phyloP scores from a whole-genome alignment of 2,329 filamentous ascomycete species.

The Tolypocladium guangdongense region DNA sequence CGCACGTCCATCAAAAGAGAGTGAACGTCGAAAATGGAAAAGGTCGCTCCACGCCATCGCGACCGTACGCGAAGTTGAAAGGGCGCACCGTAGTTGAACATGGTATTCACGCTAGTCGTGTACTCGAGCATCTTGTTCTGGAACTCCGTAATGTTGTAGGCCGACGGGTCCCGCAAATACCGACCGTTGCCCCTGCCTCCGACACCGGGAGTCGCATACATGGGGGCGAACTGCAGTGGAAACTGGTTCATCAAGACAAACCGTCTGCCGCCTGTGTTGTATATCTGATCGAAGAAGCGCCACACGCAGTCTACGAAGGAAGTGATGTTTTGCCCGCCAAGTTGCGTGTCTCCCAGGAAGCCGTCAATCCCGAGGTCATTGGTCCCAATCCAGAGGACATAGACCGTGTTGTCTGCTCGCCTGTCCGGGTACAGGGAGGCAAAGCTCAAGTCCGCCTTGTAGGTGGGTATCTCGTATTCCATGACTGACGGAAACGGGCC shows the following conservation, averaged over 20 bases:
- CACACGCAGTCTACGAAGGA: constrained; percentile 62
- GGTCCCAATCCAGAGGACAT: constrained; percentile 70
- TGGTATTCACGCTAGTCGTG: constrained; percentile 35
- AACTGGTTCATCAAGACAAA: constrained; percentile 63
- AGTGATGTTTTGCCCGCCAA: constrained; percentile 45
- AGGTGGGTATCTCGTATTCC: constrained; percentile 50
- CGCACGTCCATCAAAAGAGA: constrained; percentile 54
- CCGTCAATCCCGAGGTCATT: constrained; percentile 62
- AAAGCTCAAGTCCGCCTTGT: constrained; percentile 35
- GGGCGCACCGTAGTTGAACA: constrained; percentile 38
- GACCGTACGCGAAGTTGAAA: constrained; percentile 30
- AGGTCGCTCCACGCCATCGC: constrained; percentile 45
- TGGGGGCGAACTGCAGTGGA: constrained; percentile 55
- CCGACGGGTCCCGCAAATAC: constrained; percentile 35
- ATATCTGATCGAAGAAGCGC: constrained; percentile 48
- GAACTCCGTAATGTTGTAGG: constrained; percentile 36
- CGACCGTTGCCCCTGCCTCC: constrained; percentile 8
- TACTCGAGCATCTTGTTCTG: constrained; percentile 34
- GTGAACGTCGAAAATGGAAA: constrained; percentile 60
- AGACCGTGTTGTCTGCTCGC: constrained; percentile 51
- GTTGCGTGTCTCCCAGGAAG: constrained; percentile 56
- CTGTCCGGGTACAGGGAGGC: constrained; percentile 28
- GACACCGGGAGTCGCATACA: constrained; percentile 36
- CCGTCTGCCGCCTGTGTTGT: constrained; percentile 53
- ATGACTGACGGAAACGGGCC: constrained; percentile 49